Base-by-base conservation (phyloP, 441 rosid genomes). In the Dalechampia spathulata region DNA sequence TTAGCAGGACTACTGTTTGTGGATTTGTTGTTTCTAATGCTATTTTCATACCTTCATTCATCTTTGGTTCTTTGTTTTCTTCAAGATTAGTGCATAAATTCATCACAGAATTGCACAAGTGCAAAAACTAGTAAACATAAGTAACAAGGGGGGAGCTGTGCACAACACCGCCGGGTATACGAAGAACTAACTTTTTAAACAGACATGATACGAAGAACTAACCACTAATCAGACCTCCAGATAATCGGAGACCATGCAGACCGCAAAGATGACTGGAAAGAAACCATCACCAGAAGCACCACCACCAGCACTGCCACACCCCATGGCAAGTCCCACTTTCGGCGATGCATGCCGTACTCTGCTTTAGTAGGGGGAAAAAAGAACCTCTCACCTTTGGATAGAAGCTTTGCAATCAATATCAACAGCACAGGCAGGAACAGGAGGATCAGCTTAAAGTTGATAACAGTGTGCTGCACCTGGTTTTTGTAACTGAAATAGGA, bases 191-290 rank as follows among this genome's bases (percentile, higher is more conserved):
- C n/a, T n/a, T n/a, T n/a, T n/a, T n/a, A 26, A 5, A 12, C 3
- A 2, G 9, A 40, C 25, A 52, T 32, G 38, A 32, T 23, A 3
- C 4, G 12, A 34, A 41, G 19, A 48, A 30, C 30, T 26, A 23
- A 23, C 11, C 27, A 37, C 14, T 41, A 75, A 42, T 21, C 1
- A 27, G 64, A 55, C 25, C 66, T 65, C 82, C 76, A 74, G 21
- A 74, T 49, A 43, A 39, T 52, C 0, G 86, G 83, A 28, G 61
- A 70, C 87, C 89, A 83, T 61, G 80, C 62, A 53, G 91, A 80
- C 71, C 72, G 87, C 38, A 85, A 67, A 27, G 77, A 75, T 0
- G 96, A 78, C 62, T 77, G 96, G 58, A 72, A 77, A 60, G 81
- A 80, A 20, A 81, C 75, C 76, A 87, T 62, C 43, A 85, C 32